Percentiles rank a stretch among this genome's conserved stretches.
Evolutionary conservation across 2,329 filamentous ascomycete genomes (phyloP).

Genomic region (Penicillium psychrosexuale): DNA sequence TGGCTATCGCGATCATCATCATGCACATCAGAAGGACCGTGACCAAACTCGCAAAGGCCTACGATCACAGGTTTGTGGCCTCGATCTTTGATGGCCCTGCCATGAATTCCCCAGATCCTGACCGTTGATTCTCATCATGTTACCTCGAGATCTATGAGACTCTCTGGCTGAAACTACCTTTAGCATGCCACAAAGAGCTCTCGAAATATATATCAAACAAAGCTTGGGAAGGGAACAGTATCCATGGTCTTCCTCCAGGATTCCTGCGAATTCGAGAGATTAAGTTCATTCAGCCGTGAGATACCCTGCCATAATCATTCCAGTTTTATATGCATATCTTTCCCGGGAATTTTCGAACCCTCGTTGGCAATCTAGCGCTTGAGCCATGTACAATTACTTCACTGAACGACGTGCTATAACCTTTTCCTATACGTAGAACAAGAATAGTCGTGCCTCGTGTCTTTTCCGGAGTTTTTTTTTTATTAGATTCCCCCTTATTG

Average conservation of each 20-base stretch:
- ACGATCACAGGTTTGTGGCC: conserved; percentile 14
- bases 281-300: not conserved
- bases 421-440: not conserved
- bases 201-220: not conserved
- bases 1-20: conserved; percentile 56
- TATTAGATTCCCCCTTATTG: too few species aligned
- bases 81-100: not conserved
- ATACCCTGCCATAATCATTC: not conserved
- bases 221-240: not conserved
- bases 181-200: not conserved
- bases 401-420: not conserved
- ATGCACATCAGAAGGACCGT: conserved; percentile 53
- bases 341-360: not conserved
- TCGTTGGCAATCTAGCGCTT: not conserved
- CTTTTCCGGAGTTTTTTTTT: too few species aligned
- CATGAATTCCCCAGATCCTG: not conserved
- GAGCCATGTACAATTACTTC: not conserved
- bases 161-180: not conserved
- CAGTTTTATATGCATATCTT: not conserved
- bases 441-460: not conserved
- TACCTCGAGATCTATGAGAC: too few species aligned
- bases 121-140: not conserved
- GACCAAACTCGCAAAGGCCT: conserved; percentile 42
- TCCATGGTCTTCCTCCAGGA: too few species aligned
- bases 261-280: not conserved